These are phyloP conservation scores for Nicotiana tomentosiformis DNA, from an alignment of 257 asterid genomes.

Conservation along the genomic window DNA sequence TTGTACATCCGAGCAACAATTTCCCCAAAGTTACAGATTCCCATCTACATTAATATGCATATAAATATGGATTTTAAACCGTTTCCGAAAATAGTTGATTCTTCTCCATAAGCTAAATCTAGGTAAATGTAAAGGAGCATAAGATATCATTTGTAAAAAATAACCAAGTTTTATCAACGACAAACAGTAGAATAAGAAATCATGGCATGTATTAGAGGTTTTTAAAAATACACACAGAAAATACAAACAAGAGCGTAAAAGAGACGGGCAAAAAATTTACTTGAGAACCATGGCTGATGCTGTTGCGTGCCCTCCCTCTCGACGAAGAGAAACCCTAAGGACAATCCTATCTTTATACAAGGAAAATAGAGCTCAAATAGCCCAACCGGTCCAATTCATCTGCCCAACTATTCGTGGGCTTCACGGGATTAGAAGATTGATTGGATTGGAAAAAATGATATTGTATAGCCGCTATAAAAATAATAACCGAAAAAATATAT, in stretches of 20 bases:
- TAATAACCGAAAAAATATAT: too few relatives aligned
- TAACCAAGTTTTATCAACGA: neutral
- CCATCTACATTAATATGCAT: neutral
- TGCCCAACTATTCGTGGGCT: neutral
- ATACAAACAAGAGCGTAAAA: neutral
- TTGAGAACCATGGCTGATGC: conserved; percentile 10
- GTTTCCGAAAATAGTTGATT: neutral
- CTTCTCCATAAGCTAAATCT: neutral
- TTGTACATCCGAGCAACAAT: neutral
- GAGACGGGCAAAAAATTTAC: neutral
- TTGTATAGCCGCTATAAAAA: too few relatives aligned
- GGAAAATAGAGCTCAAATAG: neutral
- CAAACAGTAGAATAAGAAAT: neutral
- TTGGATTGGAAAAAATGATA: too few relatives aligned
- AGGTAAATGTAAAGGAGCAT: neutral
- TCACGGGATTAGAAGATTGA: neutral
- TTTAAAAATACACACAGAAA: neutral
- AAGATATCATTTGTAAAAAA: neutral
- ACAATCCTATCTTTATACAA: neutral
- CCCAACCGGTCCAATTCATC: neutral
- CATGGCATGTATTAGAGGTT: neutral
- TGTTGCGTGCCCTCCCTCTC: neutral
- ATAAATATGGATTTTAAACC: neutral
- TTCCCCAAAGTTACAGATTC: neutral
- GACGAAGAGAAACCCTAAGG: neutral